Evolutionary conservation across 2,329 filamentous ascomycete genomes (phyloP).

Genomic region (Zasmidium cellare): DNA sequence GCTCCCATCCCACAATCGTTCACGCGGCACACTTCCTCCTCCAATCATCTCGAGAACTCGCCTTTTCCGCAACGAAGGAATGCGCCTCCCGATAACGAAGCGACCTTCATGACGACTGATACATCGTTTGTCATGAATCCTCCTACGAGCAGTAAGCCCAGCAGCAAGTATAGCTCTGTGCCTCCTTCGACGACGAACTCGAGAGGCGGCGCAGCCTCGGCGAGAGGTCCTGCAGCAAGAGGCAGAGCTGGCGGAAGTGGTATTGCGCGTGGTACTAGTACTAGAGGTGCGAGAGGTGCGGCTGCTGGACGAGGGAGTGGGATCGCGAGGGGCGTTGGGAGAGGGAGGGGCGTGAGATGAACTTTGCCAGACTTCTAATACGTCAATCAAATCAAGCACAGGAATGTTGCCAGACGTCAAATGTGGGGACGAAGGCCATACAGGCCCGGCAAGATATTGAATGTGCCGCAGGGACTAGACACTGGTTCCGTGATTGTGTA

Average conservation of each 20-base stretch:
- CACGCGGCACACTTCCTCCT: conserved; percentile 54
- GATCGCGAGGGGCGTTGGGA: conserved; percentile 25
- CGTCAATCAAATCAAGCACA: too few relatives aligned
- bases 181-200: conserved; percentile 18
- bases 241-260: conserved; percentile 28
- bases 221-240: conserved; percentile 14
- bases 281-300: conserved; percentile 21
- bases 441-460: too few relatives aligned
- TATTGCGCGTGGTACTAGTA: conserved; percentile 31
- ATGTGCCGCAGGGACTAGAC: too few relatives aligned
- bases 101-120: conserved; percentile 90
- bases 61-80: conserved; percentile 22
- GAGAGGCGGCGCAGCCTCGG: conserved; percentile 21
- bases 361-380: not conserved
- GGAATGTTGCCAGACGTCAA: too few relatives aligned
- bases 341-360: not conserved
- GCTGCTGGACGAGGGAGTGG: conserved; percentile 23
- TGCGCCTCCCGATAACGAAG: conserved; percentile 52
- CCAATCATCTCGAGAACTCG: conserved; percentile 21
- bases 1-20: conserved; percentile 82
- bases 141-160: conserved; percentile 53
- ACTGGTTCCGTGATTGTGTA: too few relatives aligned
- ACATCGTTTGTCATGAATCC: conserved; percentile 81
- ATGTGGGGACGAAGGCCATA: too few relatives aligned
- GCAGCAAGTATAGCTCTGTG: conserved; percentile 31